phyloP scores from a whole-genome alignment of 495 filamentous ascomycete species.

The Neurospora cerealis region DNA sequence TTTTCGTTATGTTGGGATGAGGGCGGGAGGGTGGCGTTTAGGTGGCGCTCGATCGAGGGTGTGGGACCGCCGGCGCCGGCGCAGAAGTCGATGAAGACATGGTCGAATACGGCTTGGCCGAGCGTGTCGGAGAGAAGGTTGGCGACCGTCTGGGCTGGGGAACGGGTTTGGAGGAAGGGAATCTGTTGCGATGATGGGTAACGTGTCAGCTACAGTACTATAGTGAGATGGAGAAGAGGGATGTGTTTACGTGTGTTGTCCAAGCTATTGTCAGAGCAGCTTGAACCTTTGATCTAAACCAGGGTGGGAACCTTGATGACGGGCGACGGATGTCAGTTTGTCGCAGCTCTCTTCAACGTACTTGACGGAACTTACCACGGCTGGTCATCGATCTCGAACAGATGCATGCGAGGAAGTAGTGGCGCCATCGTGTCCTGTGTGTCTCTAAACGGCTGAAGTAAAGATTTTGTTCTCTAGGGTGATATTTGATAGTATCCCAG shows the following conservation, averaged over 20 bases:
- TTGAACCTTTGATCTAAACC: slow-evolving; percentile 41
- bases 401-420: slow-evolving; percentile 41
- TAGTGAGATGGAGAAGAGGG: not conserved
- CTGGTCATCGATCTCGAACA: slow-evolving; percentile 47
- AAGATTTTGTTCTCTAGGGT: not conserved
- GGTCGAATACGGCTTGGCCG: slow-evolving; percentile 24
- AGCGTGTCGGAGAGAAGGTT: slow-evolving; percentile 37
- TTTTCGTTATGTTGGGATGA: slow-evolving; percentile 1
- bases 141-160: slow-evolving; percentile 37
- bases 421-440: slow-evolving; percentile 31
- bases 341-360: not conserved
- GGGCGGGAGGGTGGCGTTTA: slow-evolving; percentile 36
- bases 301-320: slow-evolving; percentile 39
- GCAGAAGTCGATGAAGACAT: slow-evolving; percentile 63
- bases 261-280: slow-evolving; percentile 41
- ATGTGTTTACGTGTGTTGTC: slow-evolving; percentile 24
- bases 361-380: slow-evolving; percentile 31
- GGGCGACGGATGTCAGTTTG: not conserved
- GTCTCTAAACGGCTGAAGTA: not conserved
- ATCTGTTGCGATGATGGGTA: slow-evolving; percentile 6
- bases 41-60: slow-evolving; percentile 46
- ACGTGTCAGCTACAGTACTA: not conserved
- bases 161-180: slow-evolving; percentile 34
- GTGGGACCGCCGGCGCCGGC: slow-evolving; percentile 64
- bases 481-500: not conserved